These are phyloP conservation scores for Pestalotiopsis sp. DNA, from an alignment of 2,329 filamentous ascomycete genomes.

Conservation along the genomic window DNA sequence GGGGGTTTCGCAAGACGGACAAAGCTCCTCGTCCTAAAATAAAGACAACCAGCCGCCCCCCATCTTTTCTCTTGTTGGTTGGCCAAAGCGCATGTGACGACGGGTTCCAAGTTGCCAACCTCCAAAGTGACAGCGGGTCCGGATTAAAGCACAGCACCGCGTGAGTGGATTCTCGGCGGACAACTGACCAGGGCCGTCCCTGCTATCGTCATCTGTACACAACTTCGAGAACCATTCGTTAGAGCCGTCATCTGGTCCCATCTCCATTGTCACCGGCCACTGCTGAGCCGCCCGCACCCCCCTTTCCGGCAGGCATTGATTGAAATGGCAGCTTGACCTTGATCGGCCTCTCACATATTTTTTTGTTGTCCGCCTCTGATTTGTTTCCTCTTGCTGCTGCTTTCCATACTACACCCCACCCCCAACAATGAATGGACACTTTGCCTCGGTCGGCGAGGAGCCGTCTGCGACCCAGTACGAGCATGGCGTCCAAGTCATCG, in stretches of 20 bases:
- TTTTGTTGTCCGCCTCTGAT: no score
- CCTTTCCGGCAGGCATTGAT: not conserved
- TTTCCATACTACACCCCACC: constrained; percentile 8
- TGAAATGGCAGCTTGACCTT: not conserved
- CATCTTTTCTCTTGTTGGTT: not conserved
- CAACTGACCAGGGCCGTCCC: constrained; percentile 1
- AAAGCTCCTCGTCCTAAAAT: not conserved
- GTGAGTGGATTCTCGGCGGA: not conserved
- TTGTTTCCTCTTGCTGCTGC: constrained; percentile 1
- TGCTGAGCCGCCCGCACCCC: not conserved
- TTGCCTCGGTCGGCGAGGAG: constrained; percentile 71
- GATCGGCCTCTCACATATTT: not conserved
- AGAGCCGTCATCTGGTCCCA: constrained; percentile 13
- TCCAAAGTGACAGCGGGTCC: not conserved
- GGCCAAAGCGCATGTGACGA: constrained; percentile 11
- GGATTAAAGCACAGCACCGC: constrained; percentile 6
- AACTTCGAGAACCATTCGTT: constrained; percentile 5
- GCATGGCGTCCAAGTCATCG: constrained; percentile 95
- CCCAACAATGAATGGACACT: constrained; percentile 73
- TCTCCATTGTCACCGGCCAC: not conserved
- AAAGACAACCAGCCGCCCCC: not conserved
- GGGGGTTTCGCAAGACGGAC: not conserved
- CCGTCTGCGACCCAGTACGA: constrained; percentile 71
- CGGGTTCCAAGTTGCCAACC: not conserved
- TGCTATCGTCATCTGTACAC: constrained; percentile 10